Conservation (phyloP, 768 basidiomycete species). For the Russula olivacea region DNA sequence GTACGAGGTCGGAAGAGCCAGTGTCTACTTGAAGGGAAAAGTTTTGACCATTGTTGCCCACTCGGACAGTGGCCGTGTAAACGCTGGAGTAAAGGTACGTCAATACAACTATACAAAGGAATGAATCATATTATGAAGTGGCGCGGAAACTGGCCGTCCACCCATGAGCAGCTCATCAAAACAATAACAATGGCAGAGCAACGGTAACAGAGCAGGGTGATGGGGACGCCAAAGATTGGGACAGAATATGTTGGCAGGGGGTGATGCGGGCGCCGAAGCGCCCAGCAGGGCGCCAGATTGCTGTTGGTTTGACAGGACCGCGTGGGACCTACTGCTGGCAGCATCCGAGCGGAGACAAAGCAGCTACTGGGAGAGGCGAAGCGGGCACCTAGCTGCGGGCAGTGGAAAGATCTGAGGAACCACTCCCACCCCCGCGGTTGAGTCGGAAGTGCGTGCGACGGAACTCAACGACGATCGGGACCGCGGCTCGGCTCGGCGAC, state of each 20-base stretch:
- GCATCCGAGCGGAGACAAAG: not conserved
- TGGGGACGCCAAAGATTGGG: not conserved
- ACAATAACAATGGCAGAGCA: not conserved
- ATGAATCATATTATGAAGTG: not conserved
- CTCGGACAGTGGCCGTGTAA: constrained; percentile 55
- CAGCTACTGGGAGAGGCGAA: not conserved
- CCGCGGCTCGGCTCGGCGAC: not conserved
- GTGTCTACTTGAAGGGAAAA: constrained; percentile 71
- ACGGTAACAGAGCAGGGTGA: not conserved
- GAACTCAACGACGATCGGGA: constrained; percentile 1
- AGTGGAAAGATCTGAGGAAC: not conserved
- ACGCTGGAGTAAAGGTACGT: constrained; percentile 37
- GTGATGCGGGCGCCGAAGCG: not conserved
- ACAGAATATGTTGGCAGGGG: not conserved
- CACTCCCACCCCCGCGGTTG: not conserved
- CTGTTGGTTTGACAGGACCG: too few species aligned
- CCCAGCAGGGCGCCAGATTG: not conserved
- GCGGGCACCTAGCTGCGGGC: not conserved
- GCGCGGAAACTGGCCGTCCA: too few species aligned
- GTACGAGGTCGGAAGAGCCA: constrained; percentile 74
- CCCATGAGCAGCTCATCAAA: not conserved
- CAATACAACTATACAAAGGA: not conserved
- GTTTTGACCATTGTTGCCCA: constrained; percentile 46
- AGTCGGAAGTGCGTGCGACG: not conserved
- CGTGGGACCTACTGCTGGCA: too few species aligned